Conservation (phyloP, 1,284 basidiomycete genomes). For the Pseudomicrostroma phylloplanum region DNA sequence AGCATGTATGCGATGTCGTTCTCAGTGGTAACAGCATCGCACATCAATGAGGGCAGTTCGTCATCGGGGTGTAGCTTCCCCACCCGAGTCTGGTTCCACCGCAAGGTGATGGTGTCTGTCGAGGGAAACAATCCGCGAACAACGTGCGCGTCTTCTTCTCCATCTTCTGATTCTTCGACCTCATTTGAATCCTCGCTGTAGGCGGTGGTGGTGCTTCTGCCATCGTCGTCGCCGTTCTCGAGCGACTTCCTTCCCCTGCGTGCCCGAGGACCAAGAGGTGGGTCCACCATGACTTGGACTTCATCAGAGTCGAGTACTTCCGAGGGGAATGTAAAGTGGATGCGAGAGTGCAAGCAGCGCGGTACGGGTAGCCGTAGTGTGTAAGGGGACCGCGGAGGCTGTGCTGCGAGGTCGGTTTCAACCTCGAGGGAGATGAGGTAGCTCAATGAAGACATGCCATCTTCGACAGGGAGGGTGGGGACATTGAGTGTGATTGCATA, state of each 20-base stretch:
- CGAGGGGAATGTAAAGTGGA: constrained; percentile 1
- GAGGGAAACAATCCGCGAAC: constrained; percentile 1
- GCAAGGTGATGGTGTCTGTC: not conserved
- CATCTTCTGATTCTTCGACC: not conserved
- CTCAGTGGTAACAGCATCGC: not conserved
- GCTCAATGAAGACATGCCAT: not conserved
- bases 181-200: not conserved
- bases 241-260: not conserved
- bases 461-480: not conserved
- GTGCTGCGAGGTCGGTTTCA: not conserved
- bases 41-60: not conserved
- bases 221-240: not conserved
- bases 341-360: constrained; percentile 5
- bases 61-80: constrained; percentile 5
- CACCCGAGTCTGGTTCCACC: not conserved
- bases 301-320: not conserved
- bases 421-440: not conserved
- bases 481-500: not conserved
- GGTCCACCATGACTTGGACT: not conserved
- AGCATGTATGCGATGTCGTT: not conserved
- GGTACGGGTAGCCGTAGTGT: not conserved
- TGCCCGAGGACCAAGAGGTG: not conserved
- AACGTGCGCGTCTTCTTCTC: not conserved
- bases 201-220: not conserved
- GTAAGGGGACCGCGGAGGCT: constrained; percentile 1